Evolutionary conservation across 441 rosid species (phyloP).

Genomic region (Pelargonium myrrhifolium): DNA sequence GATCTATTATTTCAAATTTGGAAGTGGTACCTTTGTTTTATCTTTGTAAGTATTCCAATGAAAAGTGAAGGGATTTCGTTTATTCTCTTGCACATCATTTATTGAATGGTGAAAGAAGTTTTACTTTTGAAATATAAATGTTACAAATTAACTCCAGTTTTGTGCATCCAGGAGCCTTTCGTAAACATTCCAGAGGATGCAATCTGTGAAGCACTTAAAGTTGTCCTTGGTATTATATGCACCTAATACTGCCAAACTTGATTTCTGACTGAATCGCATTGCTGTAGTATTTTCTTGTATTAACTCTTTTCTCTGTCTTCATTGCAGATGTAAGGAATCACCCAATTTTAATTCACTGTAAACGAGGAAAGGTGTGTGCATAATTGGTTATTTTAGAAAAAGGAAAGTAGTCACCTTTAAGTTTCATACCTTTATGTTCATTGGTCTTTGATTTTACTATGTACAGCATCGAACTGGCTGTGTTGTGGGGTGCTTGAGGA

Average conservation of each 20-base stretch:
- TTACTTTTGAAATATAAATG: neutral
- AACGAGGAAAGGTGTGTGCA: constrained; percentile 50
- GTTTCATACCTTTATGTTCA: neutral
- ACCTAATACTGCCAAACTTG: constrained; percentile 3
- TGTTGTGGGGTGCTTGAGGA: constrained; percentile 57
- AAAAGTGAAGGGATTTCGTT: neutral
- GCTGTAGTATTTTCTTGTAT: constrained; percentile 5
- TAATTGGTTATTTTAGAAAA: neutral
- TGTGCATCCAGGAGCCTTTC: constrained; percentile 57
- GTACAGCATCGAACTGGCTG: constrained; percentile 58
- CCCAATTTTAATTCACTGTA: constrained; percentile 57
- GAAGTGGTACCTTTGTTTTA: neutral
- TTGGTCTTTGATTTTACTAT: neutral
- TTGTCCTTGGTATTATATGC: constrained; percentile 45
- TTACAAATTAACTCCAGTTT: neutral
- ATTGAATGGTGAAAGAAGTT: neutral
- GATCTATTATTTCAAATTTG: neutral
- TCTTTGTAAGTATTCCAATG: neutral
- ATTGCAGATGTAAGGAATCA: constrained; percentile 47
- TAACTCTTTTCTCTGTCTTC: constrained; percentile 1
- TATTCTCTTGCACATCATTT: neutral
- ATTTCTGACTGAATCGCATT: neutral
- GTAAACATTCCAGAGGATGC: constrained; percentile 69
- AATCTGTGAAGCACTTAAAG: constrained; percentile 65
- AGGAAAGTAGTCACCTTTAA: neutral